Conservation (phyloP, 164 flowering plant genomes). For the Annona squamosa region DNA sequence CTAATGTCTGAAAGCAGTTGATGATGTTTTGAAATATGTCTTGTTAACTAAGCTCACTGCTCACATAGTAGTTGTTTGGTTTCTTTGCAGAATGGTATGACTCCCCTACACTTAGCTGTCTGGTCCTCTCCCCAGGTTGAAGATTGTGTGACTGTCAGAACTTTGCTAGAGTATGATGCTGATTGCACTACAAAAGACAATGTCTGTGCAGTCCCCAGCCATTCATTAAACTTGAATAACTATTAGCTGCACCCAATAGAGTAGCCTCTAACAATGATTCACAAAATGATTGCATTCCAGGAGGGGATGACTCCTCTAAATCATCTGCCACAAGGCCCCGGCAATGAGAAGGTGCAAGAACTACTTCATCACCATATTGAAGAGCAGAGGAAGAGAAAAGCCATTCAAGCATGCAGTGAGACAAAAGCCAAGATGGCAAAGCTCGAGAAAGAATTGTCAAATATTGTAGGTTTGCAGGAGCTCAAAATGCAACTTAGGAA, state of each 20-base stretch:
- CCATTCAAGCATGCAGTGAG: constrained; percentile 80
- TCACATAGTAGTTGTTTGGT: neutral
- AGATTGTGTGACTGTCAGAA: constrained; percentile 62
- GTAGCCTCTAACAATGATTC: neutral
- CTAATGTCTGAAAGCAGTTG: neutral
- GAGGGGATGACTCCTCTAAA: constrained; percentile 82
- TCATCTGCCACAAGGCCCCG: constrained; percentile 77
- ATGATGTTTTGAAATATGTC: neutral
- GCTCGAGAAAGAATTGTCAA: constrained; percentile 64
- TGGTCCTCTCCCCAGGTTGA: constrained; percentile 77
- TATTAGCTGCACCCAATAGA: neutral
- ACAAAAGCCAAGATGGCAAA: constrained; percentile 87
- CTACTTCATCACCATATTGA: constrained; percentile 55
- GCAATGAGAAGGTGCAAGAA: constrained; percentile 54
- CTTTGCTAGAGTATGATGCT: constrained; percentile 74
- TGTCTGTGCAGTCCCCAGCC: constrained; percentile 27
- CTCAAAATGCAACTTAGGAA: constrained; percentile 77
- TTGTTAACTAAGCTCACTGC: neutral
- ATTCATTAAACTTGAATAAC: neutral
- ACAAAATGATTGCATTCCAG: constrained; percentile 29
- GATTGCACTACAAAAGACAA: constrained; percentile 83
- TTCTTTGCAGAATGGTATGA: constrained; percentile 86
- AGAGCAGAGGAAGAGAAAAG: constrained; percentile 69
- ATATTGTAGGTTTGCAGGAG: constrained; percentile 81
- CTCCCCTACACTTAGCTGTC: constrained; percentile 96